Evolutionary conservation across 2,329 filamentous ascomycete genomes (phyloP), one percentile per base, ranked within the genome.

Genomic region (Trichoderma sp.): DNA sequence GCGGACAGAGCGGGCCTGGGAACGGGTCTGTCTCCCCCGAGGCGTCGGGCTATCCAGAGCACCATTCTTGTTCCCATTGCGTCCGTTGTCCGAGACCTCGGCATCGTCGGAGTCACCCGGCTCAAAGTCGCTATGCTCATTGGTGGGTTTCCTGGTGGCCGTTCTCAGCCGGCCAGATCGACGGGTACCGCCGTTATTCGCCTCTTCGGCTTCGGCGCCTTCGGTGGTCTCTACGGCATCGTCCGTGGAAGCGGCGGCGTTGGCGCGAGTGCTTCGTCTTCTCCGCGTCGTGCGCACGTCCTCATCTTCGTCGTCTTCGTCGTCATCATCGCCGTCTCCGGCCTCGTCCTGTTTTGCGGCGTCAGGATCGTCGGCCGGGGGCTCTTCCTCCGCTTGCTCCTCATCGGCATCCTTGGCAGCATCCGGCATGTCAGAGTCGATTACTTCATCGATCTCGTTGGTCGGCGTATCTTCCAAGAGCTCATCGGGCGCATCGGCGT

Each of bases 51-150:
- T 85, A 5, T 81, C 80, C 24, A 74, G 67, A 17, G 81, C 82
- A 2, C 80, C 79, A 7, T 82, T 82, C 1, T 80, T 79, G 9
- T 80, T 79, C 10, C 79, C 77, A 34, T 76, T 76, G 5, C 74
- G 75, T 19, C 67, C 75, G 47, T 79, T 75, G 52, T 78, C 77
- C 14, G 77, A 78, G 5, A 71, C 79, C 1, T 81, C 83, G 12
- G 80, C 81, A 9, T 81, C 83, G 5, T 82, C 85, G 0, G 84
- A 86, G 12, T 86, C 83, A 15, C 79, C 83, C 19, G 85, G 85
- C 63, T 88, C 85, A 69, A 87, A 88, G 68, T 88, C 85, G 69
- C 85, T 87, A 59, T 80, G 81, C 65, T 87, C 85, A 64, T 84
- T 80, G 2, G 78, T 71, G 7, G 80, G 81, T 68, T 80, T 79